Evolutionary conservation across 2,329 filamentous ascomycete species (phyloP).

Genomic region (Polychaeton citri): DNA sequence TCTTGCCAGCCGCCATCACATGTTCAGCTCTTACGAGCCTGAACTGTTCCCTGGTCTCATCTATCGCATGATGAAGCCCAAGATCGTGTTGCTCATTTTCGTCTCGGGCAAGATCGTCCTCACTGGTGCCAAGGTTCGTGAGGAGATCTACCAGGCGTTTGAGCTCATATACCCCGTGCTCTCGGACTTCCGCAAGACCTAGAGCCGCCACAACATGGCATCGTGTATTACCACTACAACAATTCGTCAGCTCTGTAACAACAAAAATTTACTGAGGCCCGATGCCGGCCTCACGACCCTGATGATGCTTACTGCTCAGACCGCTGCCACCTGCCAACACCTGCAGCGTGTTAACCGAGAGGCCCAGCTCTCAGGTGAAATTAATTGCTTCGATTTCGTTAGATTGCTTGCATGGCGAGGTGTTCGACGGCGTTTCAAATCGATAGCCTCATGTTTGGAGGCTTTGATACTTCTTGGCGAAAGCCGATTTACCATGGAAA

Average conservation of each 20-base stretch:
- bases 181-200: slow-evolving; percentile 35
- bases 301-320: slow-evolving; percentile 2
- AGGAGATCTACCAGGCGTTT: slow-evolving; percentile 95
- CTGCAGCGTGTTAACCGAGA: background rate
- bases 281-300: slow-evolving; percentile 14
- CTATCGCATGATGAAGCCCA: slow-evolving; percentile 99
- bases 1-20: slow-evolving; percentile 91
- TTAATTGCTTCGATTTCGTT: slow-evolving; percentile 6
- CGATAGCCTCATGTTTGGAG: slow-evolving; percentile 8
- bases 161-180: slow-evolving; percentile 96
- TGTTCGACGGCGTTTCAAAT: slow-evolving; percentile 11
- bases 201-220: slow-evolving; percentile 10
- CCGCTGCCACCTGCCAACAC: slow-evolving; percentile 3
- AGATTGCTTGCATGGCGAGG: slow-evolving; percentile 18
- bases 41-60: slow-evolving; percentile 98
- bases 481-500: background rate
- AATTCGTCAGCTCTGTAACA: slow-evolving; percentile 12
- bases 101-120: slow-evolving; percentile 97
- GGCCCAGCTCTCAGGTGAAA: background rate
- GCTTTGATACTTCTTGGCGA: slow-evolving; percentile 4
- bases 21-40: slow-evolving; percentile 98
- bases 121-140: slow-evolving; percentile 92
- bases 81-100: slow-evolving; percentile 96
- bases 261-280: slow-evolving; percentile 12
- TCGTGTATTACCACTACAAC: slow-evolving; percentile 15